A percentile compares a stretch with the other conserved stretches of the same genome.
Conservation (phyloP, 2,329 filamentous ascomycete genomes). For the Trichoderma sp. region DNA sequence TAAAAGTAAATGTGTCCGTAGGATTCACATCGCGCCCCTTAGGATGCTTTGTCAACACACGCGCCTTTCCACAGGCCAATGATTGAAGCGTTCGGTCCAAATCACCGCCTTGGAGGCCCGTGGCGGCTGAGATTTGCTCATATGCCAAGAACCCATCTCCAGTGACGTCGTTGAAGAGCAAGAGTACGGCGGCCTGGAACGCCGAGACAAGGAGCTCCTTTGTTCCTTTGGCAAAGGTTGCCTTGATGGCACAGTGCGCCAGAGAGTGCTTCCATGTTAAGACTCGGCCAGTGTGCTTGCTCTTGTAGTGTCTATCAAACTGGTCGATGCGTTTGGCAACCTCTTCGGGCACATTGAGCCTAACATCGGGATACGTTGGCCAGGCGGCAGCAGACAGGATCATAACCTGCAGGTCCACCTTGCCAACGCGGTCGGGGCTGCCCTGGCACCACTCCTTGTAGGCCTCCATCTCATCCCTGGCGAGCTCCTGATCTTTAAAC, state of each 20-base stretch:
- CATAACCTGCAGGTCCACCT: slow-evolving; percentile 72
- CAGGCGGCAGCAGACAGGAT: slow-evolving; percentile 90
- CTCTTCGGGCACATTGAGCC: slow-evolving; percentile 71
- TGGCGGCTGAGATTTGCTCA: slow-evolving; percentile 71
- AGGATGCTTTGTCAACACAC: slow-evolving; percentile 82
- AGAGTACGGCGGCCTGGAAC: slow-evolving; percentile 87
- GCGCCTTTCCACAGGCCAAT: slow-evolving; percentile 85
- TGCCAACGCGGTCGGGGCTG: slow-evolving; percentile 48
- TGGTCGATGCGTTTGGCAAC: slow-evolving; percentile 75
- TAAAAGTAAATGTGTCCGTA: slow-evolving; percentile 84
- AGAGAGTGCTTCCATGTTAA: slow-evolving; percentile 91
- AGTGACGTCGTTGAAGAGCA: slow-evolving; percentile 78
- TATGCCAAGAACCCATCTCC: slow-evolving; percentile 69
- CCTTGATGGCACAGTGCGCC: slow-evolving; percentile 86
- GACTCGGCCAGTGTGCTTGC: slow-evolving; percentile 84
- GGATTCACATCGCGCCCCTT: slow-evolving; percentile 76
- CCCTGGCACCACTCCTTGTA: slow-evolving; percentile 71
- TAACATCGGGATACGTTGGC: slow-evolving; percentile 81
- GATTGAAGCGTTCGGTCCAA: slow-evolving; percentile 91
- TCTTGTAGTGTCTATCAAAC: slow-evolving; percentile 84
- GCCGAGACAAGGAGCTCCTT: slow-evolving; percentile 92
- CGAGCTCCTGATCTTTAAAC: slow-evolving; percentile 97
- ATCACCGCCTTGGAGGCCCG: slow-evolving; percentile 73
- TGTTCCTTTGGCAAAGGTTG: slow-evolving; percentile 72
- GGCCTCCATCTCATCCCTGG: slow-evolving; percentile 86